Conservation (phyloP, 2,329 filamentous ascomycete species). For the Trichoderma gracile region DNA sequence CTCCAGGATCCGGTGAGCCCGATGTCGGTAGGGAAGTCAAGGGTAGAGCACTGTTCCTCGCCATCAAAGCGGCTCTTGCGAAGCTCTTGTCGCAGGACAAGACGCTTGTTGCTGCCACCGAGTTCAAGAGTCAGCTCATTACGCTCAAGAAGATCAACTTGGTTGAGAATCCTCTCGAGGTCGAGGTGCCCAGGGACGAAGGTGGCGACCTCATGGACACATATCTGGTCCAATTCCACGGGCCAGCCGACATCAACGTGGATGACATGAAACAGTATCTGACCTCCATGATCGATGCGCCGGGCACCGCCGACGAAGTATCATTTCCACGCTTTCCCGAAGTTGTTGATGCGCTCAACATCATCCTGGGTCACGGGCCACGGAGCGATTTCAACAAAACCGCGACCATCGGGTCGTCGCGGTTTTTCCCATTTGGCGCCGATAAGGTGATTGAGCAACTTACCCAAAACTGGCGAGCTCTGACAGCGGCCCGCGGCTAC, state of each 20-base stretch:
- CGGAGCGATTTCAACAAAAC: slow-evolving; percentile 40
- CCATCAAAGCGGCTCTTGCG: slow-evolving; percentile 44
- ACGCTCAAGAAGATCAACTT: slow-evolving; percentile 43
- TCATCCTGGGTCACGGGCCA: slow-evolving; percentile 51
- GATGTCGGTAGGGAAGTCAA: slow-evolving; percentile 38
- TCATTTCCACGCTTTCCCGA: slow-evolving; percentile 52
- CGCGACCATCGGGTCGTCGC: slow-evolving; percentile 48
- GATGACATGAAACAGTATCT: slow-evolving; percentile 48
- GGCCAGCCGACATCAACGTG: slow-evolving; percentile 43
- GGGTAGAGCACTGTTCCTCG: slow-evolving; percentile 46
- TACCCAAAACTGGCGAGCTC: slow-evolving; percentile 34
- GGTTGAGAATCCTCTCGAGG: slow-evolving; percentile 36
- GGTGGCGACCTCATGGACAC: slow-evolving; percentile 37
- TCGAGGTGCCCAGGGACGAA: slow-evolving; percentile 40
- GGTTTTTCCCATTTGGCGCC: slow-evolving; percentile 50
- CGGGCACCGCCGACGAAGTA: slow-evolving; percentile 36
- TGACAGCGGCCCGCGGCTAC: slow-evolving; percentile 53
- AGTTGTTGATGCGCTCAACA: slow-evolving; percentile 52
- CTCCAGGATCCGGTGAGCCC: not conserved
- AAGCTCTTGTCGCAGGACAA: slow-evolving; percentile 38
- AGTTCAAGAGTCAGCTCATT: slow-evolving; percentile 54
- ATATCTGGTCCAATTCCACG: slow-evolving; percentile 47
- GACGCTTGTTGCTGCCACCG: slow-evolving; percentile 44
- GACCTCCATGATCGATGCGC: slow-evolving; percentile 43
- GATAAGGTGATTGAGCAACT: slow-evolving; percentile 35